A percentile compares a stretch with the other conserved stretches of the same genome.
Conservation (phyloP, 1,284 basidiomycete genomes). For the Waitea zeae region DNA sequence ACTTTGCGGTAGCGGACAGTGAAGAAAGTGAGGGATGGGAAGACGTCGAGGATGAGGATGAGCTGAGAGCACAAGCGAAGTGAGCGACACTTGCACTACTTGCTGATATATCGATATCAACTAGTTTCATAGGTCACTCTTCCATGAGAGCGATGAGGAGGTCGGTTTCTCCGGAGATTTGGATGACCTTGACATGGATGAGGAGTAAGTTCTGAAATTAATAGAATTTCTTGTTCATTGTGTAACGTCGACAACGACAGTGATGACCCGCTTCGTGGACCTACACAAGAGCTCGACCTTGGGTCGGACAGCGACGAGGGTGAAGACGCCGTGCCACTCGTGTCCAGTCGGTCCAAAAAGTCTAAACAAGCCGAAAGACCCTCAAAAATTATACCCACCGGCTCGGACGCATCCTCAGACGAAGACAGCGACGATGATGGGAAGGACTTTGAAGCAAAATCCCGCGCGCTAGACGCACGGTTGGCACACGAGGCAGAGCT, state of each 20-base stretch:
- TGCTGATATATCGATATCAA: constrained; percentile 4
- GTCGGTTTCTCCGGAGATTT: constrained; percentile 24
- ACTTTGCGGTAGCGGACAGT: constrained; percentile 10
- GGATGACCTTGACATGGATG: constrained; percentile 24
- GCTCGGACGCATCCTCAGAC: constrained; percentile 26
- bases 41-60: constrained; percentile 32
- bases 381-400: constrained; percentile 30
- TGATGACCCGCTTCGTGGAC: constrained; percentile 27
- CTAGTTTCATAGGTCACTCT: constrained; percentile 20
- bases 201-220: constrained; percentile 11
- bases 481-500: constrained; percentile 51
- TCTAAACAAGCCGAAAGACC: constrained; percentile 34
- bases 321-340: constrained; percentile 13
- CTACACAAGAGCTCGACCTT: constrained; percentile 50
- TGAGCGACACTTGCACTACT: constrained; percentile 15
- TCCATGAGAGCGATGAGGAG: constrained; percentile 32
- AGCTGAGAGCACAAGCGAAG: constrained; percentile 25
- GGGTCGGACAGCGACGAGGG: constrained; percentile 44
- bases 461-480: constrained; percentile 50
- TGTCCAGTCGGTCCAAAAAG: constrained; percentile 22
- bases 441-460: constrained; percentile 62
- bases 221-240: constrained; percentile 1
- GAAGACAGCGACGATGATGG: constrained; percentile 29
- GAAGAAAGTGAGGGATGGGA: constrained; percentile 41
- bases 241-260: too few relatives aligned